Base-by-base conservation (phyloP, 768 basidiomycete species). In the Phlebiopsis flavidoalba region DNA sequence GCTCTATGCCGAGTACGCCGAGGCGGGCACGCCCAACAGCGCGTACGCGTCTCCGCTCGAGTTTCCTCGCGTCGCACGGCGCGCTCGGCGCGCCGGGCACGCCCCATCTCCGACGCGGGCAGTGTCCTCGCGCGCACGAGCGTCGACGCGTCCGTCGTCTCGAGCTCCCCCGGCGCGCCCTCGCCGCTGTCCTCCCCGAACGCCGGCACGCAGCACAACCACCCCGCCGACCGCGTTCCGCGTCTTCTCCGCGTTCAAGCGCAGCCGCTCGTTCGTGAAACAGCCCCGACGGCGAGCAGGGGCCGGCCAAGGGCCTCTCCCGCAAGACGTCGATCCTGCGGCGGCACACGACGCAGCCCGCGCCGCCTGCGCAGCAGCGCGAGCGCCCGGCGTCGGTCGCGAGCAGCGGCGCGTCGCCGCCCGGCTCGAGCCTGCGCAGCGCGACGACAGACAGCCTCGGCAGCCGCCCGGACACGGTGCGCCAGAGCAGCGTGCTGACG, bases 1-100 rank as follows among this genome's bases (percentile, higher is more conserved):
- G 49, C 72, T 85, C 51, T 89, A 89, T 63, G 88, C 89, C 0
- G 86, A 91, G 62, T 89, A 90, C 66, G 88, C 90, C 21, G 87
- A 88, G 72, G 82, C 81, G 62, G 84, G 85, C 11, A 83, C 79
- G 64, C 76, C 86, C 4, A 63, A 73, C 5, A 83, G 80, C 64
- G 75, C 74, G 21, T 83, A 85, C 61, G 77, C 80, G 37, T 81
- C 82, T 59, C 80, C 83, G 33, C 70, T 77, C 43, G 85, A 87
- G 40, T 74, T 31, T 74, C 26, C 64, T 80, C 12, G 69, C 70
- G 19, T 75, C 78, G 15, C 63, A 62, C 17, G 62, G 61, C 19
- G 57, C 66, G 17, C 35, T 50, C 21, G 75, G 72, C 40, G 61
- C 65, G 8, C 78, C 81, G 2, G 72, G 75, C 22, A 77, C 76